Conservation (phyloP, 2,329 filamentous ascomycete genomes). For the Phialophora chinensis region DNA sequence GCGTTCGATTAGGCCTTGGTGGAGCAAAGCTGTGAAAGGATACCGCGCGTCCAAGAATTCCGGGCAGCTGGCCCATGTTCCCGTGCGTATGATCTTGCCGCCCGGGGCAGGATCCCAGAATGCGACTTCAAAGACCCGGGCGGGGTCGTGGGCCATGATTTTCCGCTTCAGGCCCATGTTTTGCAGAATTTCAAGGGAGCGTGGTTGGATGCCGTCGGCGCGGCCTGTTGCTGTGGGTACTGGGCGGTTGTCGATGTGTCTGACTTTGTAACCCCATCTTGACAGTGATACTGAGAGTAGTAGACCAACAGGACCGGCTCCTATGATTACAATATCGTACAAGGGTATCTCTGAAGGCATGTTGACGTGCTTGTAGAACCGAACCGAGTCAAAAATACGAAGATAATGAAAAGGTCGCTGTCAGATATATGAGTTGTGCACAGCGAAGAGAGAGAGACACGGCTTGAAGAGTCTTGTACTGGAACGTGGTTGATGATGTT, state of each 20-base stretch:
- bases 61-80: constrained; percentile 85
- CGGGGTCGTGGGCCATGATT: constrained; percentile 86
- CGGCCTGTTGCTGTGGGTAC: constrained; percentile 85
- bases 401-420: background rate
- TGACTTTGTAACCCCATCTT: constrained; percentile 92
- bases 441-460: background rate
- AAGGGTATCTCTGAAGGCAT: constrained; percentile 33
- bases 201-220: constrained; percentile 89
- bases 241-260: constrained; percentile 89
- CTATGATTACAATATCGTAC: constrained; percentile 76
- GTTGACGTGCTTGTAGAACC: constrained; percentile 13
- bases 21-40: constrained; percentile 67
- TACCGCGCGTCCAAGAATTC: constrained; percentile 74
- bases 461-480: background rate
- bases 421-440: background rate
- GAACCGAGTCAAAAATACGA: background rate
- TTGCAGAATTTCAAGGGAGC: constrained; percentile 81
- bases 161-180: constrained; percentile 89
- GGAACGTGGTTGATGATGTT: background rate
- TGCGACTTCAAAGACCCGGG: constrained; percentile 77
- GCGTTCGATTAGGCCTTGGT: constrained; percentile 67
- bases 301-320: constrained; percentile 86
- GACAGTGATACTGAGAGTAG: constrained; percentile 86
- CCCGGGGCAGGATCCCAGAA: constrained; percentile 66
- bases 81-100: constrained; percentile 64